Evolutionary conservation across 805 yeast species (phyloP), one percentile per base, ranked within the genome.

Genomic region (Ogataea thermomethanolica): DNA sequence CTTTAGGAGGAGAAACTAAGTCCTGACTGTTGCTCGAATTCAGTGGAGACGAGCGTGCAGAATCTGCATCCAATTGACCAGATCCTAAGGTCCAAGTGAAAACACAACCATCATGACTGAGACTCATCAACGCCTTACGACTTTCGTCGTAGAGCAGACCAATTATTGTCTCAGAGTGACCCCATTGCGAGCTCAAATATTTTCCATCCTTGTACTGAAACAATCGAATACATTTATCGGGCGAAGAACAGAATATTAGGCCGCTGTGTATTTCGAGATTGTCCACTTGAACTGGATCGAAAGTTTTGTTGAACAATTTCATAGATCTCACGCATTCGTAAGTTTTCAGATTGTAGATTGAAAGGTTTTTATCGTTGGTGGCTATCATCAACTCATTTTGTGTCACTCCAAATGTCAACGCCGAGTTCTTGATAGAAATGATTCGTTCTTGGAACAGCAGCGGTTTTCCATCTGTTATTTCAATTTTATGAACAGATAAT

Each of bases 161-260:
- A 10, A 74, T 55, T 5, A 79, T 68, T 1, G 71, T 57, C 28
- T 79, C 79, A 1, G 79, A 69, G 47, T 75, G 81, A 0, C 77
- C 90, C 83, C 84, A 82, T 33, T 67, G 73, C 0, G 71, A 65
- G 7, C 75, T 67, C 8, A 78, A 31, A 8, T 68, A 68, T 35
- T 62, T 72, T 1, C 81, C 83, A 7, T 64, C 65, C 1, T 50
- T 41, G 45, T 68, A 72, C 22, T 67, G 66, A 51, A 73, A 79
- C 2, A 68, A 50, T 17, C 84, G 59, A 2, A 83, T 57, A 21
- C 84, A 73, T 54, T 78, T 79, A 55, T 82, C 89, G 0, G 76
- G 56, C 2, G 77, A 68, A 1, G 79, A 61, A 3, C 70, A 69
- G 8, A 68, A 60, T 3, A 76, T 52, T 11, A 59, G 44, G 7